Evolutionary conservation across 2,329 filamentous ascomycete genomes (phyloP).

Genomic region (Trichoderma sp.): DNA sequence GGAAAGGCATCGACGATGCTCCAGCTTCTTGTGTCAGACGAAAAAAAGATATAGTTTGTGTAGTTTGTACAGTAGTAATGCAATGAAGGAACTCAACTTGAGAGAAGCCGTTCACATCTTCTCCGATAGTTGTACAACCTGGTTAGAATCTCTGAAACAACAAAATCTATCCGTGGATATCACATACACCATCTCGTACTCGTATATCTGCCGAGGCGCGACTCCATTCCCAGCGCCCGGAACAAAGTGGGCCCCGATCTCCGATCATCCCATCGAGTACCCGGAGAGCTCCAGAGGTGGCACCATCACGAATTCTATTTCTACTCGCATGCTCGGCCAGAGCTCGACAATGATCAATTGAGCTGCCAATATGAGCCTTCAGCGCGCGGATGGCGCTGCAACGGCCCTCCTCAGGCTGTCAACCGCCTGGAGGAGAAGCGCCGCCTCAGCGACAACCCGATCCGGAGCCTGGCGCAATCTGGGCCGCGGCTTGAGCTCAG

Average conservation of each 20-base stretch:
- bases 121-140: not conserved
- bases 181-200: not conserved
- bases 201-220: not conserved
- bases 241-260: conserved; percentile 18
- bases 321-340: not conserved
- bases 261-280: conserved; percentile 7
- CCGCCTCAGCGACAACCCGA: not conserved
- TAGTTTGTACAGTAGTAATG: conserved; percentile 10
- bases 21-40: not conserved
- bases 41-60: not conserved
- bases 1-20: not conserved
- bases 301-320: not conserved
- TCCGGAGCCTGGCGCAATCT: not conserved
- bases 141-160: not conserved
- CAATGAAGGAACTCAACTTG: not conserved
- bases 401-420: conserved; percentile 29
- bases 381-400: conserved; percentile 30
- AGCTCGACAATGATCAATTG: conserved; percentile 32
- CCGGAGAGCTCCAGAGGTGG: conserved; percentile 8
- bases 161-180: not conserved
- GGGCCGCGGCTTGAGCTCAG: not conserved
- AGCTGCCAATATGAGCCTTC: conserved; percentile 30
- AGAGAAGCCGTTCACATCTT: not conserved
- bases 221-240: not conserved
- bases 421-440: conserved; percentile 20